Evolutionary conservation across 129 eudicot genomes (phyloP).

Genomic region (Apium graveolens): DNA sequence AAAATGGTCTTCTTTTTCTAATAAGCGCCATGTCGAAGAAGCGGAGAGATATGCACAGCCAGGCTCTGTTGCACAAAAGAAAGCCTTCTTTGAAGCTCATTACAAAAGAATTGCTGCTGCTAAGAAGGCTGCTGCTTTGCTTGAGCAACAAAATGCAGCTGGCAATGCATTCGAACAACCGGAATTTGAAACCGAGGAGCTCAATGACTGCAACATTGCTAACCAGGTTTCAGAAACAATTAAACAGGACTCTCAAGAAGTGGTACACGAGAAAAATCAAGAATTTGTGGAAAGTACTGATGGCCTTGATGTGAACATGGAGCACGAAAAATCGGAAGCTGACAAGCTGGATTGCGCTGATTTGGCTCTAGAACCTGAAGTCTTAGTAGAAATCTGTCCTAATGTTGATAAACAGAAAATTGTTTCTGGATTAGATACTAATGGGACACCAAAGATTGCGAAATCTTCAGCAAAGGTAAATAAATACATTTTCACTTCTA

Average conservation of each 20-base stretch:
- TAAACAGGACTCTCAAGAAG: not conserved
- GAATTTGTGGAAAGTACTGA: not conserved
- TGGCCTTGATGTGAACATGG: not conserved
- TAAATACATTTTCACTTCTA: not conserved
- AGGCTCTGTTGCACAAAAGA: conserved; percentile 90
- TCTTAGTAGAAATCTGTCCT: conserved; percentile 5
- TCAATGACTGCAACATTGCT: not conserved
- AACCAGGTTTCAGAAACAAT: conserved; percentile 20
- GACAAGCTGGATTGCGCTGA: not conserved
- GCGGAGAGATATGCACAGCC: conserved; percentile 80
- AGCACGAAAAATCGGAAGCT: not conserved
- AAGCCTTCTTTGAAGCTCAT: conserved; percentile 95
- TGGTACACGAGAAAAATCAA: not conserved
- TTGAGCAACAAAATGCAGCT: conserved; percentile 51
- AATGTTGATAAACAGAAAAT: conserved; percentile 25
- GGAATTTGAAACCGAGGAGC: conserved; percentile 15
- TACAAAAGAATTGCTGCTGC: conserved; percentile 82
- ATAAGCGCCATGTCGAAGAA: conserved; percentile 77
- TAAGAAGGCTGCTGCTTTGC: conserved; percentile 59
- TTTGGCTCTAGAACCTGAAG: conserved; percentile 1
- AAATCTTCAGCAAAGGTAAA: conserved; percentile 47
- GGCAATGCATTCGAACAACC: conserved; percentile 1
- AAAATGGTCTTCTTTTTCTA: conserved; percentile 70
- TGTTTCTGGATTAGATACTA: conserved; percentile 33
- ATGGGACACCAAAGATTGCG: conserved; percentile 35